A percentile compares a stretch with the other conserved stretches of the same genome.
These are phyloP conservation scores for Rhizoclosmatium sp. DNA, from an alignment of 192 early-diverging fungal species.

Conservation along the genomic window DNA sequence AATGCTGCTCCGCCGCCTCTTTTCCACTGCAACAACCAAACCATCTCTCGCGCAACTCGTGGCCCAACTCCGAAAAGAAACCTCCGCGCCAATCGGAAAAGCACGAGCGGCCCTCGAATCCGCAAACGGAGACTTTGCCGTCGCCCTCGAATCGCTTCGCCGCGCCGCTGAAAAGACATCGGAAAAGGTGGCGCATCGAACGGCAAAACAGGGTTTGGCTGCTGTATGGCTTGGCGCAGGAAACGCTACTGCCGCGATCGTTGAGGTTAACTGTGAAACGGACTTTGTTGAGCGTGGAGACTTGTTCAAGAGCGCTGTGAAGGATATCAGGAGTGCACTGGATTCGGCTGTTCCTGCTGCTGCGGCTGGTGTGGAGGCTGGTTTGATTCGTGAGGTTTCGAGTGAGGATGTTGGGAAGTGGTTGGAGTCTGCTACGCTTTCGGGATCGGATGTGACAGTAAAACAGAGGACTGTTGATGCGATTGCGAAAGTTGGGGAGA, in stretches of 20 bases:
- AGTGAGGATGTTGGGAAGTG: background rate
- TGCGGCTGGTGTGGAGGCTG: background rate
- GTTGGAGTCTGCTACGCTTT: background rate
- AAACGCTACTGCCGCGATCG: constrained; percentile 5
- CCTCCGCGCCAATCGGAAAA: constrained; percentile 46
- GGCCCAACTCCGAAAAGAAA: constrained; percentile 79
- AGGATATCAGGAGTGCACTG: background rate
- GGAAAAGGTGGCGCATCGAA: constrained; percentile 68
- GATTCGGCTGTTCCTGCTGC: background rate
- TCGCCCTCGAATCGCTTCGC: constrained; percentile 83
- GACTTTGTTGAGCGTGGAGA: constrained; percentile 81
- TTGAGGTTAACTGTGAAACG: constrained; percentile 89
- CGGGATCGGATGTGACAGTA: constrained; percentile 25
- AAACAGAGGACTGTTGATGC: constrained; percentile 73
- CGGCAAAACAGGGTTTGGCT: constrained; percentile 32
- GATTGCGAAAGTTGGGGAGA: constrained; percentile 90
- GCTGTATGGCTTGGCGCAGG: background rate
- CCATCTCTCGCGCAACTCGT: constrained; percentile 49
- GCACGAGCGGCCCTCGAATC: background rate
- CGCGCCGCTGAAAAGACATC: constrained; percentile 75
- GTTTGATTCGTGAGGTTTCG: background rate
- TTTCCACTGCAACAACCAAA: background rate
- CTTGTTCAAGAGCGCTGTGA: constrained; percentile 57
- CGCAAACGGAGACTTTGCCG: constrained; percentile 71
- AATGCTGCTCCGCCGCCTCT: background rate